Percentiles rank a stretch among this genome's conserved stretches.
phyloP scores from a whole-genome alignment of 106 monocot species.

The Xerophyta viscosa region DNA sequence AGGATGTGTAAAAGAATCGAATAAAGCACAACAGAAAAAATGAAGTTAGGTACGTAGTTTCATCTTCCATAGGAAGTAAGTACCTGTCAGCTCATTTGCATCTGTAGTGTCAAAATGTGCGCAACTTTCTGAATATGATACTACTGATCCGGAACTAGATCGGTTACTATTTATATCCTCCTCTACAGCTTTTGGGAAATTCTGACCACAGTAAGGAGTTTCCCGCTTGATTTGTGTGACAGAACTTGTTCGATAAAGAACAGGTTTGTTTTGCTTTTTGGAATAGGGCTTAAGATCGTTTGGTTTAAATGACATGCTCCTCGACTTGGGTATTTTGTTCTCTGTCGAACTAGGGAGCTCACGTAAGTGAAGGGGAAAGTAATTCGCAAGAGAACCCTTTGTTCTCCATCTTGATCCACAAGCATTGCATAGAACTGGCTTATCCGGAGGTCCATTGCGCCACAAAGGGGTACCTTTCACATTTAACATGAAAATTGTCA shows the following conservation, averaged over 20 bases:
- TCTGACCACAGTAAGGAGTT: slow-evolving; percentile 43
- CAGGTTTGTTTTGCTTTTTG: slow-evolving; percentile 32
- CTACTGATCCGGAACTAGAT: slow-evolving; percentile 85
- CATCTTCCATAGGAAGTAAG: background rate
- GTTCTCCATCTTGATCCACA: slow-evolving; percentile 99
- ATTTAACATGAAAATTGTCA: too few species aligned
- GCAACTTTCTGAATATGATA: slow-evolving; percentile 83
- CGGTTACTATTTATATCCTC: slow-evolving; percentile 70
- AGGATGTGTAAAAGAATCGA: too few species aligned
- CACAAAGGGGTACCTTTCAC: slow-evolving; percentile 91
- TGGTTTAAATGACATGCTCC: slow-evolving; percentile 24
- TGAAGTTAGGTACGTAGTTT: too few species aligned
- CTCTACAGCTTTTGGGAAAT: slow-evolving; percentile 47
- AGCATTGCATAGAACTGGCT: slow-evolving; percentile 96
- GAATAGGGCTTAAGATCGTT: slow-evolving; percentile 42
- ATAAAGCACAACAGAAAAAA: too few species aligned
- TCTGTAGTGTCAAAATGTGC: slow-evolving; percentile 50
- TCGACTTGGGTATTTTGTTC: slow-evolving; percentile 35
- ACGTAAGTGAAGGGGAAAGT: slow-evolving; percentile 76
- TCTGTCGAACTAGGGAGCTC: slow-evolving; percentile 45
- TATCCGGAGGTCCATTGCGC: slow-evolving; percentile 96
- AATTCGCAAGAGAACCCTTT: slow-evolving; percentile 85
- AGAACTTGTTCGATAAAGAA: too few species aligned
- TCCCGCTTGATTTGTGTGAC: slow-evolving; percentile 20
- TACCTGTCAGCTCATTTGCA: slow-evolving; percentile 64